Evolutionary conservation across 768 basidiomycete genomes (phyloP).

Genomic region (Exsudoporus frostii): DNA sequence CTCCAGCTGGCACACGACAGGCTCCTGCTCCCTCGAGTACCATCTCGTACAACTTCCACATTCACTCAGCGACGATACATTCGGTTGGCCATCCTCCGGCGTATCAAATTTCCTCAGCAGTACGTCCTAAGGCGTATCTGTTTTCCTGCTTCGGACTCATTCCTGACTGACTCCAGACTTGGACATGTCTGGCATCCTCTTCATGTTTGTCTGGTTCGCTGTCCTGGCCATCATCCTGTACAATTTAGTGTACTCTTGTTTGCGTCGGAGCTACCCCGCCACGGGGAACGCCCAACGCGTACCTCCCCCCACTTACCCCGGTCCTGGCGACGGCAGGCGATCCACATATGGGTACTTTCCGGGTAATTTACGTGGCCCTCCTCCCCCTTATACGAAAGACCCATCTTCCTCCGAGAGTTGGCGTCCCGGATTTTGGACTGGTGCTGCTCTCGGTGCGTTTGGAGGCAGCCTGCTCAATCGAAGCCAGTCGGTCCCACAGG

Average conservation of each 20-base stretch:
- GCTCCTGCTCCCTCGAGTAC: slow-evolving; percentile 87
- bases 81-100: slow-evolving; percentile 7
- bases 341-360: slow-evolving; percentile 50
- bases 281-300: slow-evolving; percentile 30
- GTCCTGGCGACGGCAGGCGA: slow-evolving; percentile 14
- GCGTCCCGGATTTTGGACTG: slow-evolving; percentile 84
- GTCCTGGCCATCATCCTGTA: slow-evolving; percentile 55
- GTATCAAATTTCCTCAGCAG: slow-evolving; percentile 20
- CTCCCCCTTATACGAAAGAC: slow-evolving; percentile 56
- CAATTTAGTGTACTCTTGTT: slow-evolving; percentile 55
- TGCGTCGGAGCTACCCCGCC: slow-evolving; percentile 31
- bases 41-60: slow-evolving; percentile 67
- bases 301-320: slow-evolving; percentile 32
- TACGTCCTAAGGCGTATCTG: slow-evolving; percentile 3
- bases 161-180: slow-evolving; percentile 35
- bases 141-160: background rate
- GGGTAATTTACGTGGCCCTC: slow-evolving; percentile 44
- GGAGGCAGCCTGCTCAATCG: slow-evolving; percentile 57
- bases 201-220: slow-evolving; percentile 55
- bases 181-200: slow-evolving; percentile 46
- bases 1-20: slow-evolving; percentile 35
- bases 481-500: slow-evolving; percentile 25
- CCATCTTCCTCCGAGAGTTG: slow-evolving; percentile 36
- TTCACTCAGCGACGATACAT: slow-evolving; percentile 21
- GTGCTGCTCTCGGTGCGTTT: slow-evolving; percentile 69